These are phyloP conservation scores for Parafenestella ontariensis DNA, from an alignment of 2,329 filamentous ascomycete genomes.

Conservation along the genomic window DNA sequence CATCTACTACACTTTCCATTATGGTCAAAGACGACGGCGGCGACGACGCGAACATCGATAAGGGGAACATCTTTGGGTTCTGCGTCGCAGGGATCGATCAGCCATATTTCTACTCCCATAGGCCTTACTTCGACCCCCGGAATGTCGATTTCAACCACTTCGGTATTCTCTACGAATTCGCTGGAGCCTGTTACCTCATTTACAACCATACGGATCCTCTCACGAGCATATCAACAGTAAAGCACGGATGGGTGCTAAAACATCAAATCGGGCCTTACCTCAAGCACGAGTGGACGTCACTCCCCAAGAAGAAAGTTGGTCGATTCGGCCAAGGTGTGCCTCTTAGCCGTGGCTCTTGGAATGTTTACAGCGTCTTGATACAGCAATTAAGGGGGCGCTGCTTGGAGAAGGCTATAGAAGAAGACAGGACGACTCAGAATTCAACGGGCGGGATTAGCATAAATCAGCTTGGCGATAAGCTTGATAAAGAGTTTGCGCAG, in stretches of 20 bases:
- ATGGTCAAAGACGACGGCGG: too few relatives aligned
- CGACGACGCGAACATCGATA: too few relatives aligned
- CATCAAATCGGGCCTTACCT: not conserved
- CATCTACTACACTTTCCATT: too few relatives aligned
- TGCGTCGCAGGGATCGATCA: too few relatives aligned
- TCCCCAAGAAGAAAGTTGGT: not conserved
- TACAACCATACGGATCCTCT: not conserved
- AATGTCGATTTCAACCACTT: constrained; percentile 4
- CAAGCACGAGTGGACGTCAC: not conserved
- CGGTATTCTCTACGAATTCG: constrained; percentile 8
- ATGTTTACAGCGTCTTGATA: not conserved
- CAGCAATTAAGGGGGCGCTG: not conserved
- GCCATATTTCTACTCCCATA: not conserved
- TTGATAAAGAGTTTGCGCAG: not conserved
- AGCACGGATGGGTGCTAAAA: not conserved
- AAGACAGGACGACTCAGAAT: too few relatives aligned
- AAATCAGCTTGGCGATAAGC: not conserved
- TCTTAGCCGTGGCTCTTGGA: not conserved
- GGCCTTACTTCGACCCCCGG: not conserved
- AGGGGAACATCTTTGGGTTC: too few relatives aligned
- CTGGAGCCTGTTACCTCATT: constrained; percentile 1
- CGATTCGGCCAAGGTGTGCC: not conserved
- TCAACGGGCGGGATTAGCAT: too few relatives aligned
- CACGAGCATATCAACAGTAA: not conserved
- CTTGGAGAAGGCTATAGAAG: not conserved